Percentiles rank a stretch among this genome's conserved stretches.
Evolutionary conservation across 2,329 filamentous ascomycete genomes (phyloP).

Genomic region (Aschersonia sp.): DNA sequence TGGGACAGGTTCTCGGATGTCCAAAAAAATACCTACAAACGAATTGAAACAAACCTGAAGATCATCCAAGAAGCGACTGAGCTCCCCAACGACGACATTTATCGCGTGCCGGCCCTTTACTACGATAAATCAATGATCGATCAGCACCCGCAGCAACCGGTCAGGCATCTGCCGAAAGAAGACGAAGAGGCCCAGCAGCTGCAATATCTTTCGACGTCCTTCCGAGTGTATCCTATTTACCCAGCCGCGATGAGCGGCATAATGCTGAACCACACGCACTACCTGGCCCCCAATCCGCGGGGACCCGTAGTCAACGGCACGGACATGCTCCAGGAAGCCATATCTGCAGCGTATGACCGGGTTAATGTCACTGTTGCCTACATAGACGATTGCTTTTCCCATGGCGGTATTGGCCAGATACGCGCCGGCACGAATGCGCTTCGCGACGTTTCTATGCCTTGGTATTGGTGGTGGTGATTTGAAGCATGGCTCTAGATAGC

Average conservation of each 20-base stretch:
- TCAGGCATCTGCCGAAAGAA: neutral
- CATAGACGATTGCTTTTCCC: slow-evolving; percentile 14
- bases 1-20: neutral
- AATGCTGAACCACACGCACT: slow-evolving; percentile 6
- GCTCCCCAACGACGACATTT: slow-evolving; percentile 7
- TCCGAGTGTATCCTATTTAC: slow-evolving; percentile 6
- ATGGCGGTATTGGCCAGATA: slow-evolving; percentile 10
- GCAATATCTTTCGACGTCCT: neutral
- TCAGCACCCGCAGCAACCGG: neutral
- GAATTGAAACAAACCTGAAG: slow-evolving; percentile 8
- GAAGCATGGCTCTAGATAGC: no score
- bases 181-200: neutral
- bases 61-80: slow-evolving; percentile 10
- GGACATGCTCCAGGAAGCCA: slow-evolving; percentile 12
- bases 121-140: neutral
- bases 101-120: slow-evolving; percentile 10
- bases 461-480: slow-evolving; percentile 6
- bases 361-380: slow-evolving; percentile 9
- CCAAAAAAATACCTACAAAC: slow-evolving; percentile 3
- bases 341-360: slow-evolving; percentile 8
- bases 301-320: slow-evolving; percentile 11
- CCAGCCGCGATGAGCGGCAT: slow-evolving; percentile 10
- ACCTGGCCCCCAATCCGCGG: slow-evolving; percentile 12
- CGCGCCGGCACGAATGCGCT: slow-evolving; percentile 11
- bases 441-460: slow-evolving; percentile 3